phyloP scores from a whole-genome alignment of 257 asterid genomes.

The Linderniella brevidens region DNA sequence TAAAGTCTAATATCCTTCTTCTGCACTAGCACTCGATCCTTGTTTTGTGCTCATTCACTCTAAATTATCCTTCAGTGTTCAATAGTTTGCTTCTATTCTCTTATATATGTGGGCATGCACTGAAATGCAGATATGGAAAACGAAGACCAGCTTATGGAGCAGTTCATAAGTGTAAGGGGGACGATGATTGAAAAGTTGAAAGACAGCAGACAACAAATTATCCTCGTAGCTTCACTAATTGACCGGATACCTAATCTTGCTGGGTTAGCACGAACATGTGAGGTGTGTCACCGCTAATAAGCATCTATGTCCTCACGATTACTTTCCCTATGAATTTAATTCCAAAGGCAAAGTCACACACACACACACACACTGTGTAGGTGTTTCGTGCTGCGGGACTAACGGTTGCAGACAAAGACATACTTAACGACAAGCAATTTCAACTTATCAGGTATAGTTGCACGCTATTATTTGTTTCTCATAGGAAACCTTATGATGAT shows the following conservation, averaged over 20 bases:
- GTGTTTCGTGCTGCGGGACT: slow-evolving; percentile 75
- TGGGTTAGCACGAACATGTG: slow-evolving; percentile 92
- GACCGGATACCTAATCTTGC: slow-evolving; percentile 98
- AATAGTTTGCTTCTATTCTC: background rate
- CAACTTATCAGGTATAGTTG: slow-evolving; percentile 71
- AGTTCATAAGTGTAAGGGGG: slow-evolving; percentile 49
- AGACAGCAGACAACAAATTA: slow-evolving; percentile 52
- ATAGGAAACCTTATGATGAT: no score
- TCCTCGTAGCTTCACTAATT: slow-evolving; percentile 70
- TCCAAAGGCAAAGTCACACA: slow-evolving; percentile 6
- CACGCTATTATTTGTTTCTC: background rate
- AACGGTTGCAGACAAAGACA: slow-evolving; percentile 55
- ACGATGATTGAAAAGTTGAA: slow-evolving; percentile 40
- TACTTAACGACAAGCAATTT: slow-evolving; percentile 83
- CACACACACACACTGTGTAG: slow-evolving; percentile 18
- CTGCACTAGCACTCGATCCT: no score
- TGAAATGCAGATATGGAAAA: slow-evolving; percentile 40
- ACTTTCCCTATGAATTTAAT: slow-evolving; percentile 3
- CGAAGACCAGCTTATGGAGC: slow-evolving; percentile 70
- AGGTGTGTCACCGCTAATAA: slow-evolving; percentile 26
- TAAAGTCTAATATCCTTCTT: no score
- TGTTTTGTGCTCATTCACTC: no score
- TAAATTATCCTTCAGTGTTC: background rate
- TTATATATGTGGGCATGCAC: background rate
- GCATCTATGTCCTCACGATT: background rate